Conservation (phyloP, 2,329 filamentous ascomycete species). For the Cladosporium cucumerinum region DNA sequence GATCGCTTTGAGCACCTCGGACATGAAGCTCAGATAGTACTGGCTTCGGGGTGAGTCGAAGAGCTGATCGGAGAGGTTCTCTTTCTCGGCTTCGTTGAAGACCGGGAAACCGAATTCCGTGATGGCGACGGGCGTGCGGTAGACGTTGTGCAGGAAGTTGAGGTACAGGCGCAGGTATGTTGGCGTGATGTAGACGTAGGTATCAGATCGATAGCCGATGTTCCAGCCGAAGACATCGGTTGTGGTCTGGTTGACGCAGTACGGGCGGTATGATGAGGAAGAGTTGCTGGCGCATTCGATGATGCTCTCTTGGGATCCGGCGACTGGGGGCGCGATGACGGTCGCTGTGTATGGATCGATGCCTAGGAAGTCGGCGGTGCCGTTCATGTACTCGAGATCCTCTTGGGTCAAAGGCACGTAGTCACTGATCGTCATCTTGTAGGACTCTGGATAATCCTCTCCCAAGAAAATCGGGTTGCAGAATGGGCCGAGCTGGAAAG, state of each 20-base stretch:
- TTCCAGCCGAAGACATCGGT: conserved; percentile 32
- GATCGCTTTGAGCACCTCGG: conserved; percentile 32
- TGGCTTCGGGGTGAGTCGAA: conserved; percentile 53
- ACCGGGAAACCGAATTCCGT: conserved; percentile 40
- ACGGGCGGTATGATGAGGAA: conserved; percentile 29
- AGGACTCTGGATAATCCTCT: conserved; percentile 49
- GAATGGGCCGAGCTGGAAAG: conserved; percentile 47
- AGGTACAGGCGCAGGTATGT: conserved; percentile 56
- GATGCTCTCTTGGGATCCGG: conserved; percentile 20
- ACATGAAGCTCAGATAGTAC: conserved; percentile 52
- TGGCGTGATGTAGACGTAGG: conserved; percentile 58
- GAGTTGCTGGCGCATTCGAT: conserved; percentile 35
- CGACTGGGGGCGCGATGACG: conserved; percentile 19
- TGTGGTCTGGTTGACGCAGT: conserved; percentile 34
- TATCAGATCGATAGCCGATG: conserved; percentile 49
- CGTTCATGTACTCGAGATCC: conserved; percentile 40
- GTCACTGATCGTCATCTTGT: conserved; percentile 44
- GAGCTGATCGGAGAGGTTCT: conserved; percentile 47
- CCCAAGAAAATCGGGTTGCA: conserved; percentile 53
- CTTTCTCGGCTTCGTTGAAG: conserved; percentile 46
- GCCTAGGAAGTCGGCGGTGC: conserved; percentile 21
- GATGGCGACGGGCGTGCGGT: conserved; percentile 42
- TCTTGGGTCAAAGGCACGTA: conserved; percentile 46
- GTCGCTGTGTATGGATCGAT: conserved; percentile 22
- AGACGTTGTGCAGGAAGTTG: conserved; percentile 59